Evolutionary conservation across 805 yeast species (phyloP), one percentile per base, ranked within the genome.

Genomic region (Ogataea pini): DNA sequence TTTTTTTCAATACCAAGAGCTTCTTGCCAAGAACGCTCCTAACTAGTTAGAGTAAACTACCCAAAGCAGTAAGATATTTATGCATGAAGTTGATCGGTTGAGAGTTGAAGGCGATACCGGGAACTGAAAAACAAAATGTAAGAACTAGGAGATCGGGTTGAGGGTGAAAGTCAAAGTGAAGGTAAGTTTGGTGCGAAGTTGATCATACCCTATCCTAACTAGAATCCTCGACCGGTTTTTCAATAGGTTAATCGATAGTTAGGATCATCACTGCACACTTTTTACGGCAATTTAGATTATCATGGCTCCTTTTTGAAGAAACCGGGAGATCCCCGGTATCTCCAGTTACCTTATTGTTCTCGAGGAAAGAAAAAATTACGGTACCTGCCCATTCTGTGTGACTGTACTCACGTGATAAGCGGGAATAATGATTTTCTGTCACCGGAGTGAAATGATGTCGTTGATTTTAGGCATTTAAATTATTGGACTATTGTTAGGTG

Each of bases 251-350:
- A 22, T 22, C 8, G 25, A 22, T 22, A 12, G 32, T 28, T 10
- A n/a, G n/a, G n/a, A n/a, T n/a, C n/a, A n/a, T n/a, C n/a, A n/a
- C 13, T 31, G 34, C 34, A 31, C 34, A 31, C 17, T 12, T 12
- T 31, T 31, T 4, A 4, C 17, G 17, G 18, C 6, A 8, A 12
- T 31, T 31, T 31, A 31, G 18, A n/a, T 8, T 16, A 7, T 5
- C 17, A 4, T 3, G 4, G 8, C 18, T 7, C 17, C 3, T 31
- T 3, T 31, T 17, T 17, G 42, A 32, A 39, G 31, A 39, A 25
- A 39, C 14, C 42, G 42, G 42, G 27, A 27, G 9, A 20, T 36
- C 40, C 10, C 6, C 27, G 20, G 40, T 27, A 39, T 8, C 10
- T 22, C 7, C 25, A 22, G 25, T 6, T 6, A 9, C 14, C 13